Percentiles rank a stretch among this genome's conserved stretches.
Evolutionary conservation across 2,329 filamentous ascomycete genomes (phyloP).

Genomic region (Aspergillus unguis): DNA sequence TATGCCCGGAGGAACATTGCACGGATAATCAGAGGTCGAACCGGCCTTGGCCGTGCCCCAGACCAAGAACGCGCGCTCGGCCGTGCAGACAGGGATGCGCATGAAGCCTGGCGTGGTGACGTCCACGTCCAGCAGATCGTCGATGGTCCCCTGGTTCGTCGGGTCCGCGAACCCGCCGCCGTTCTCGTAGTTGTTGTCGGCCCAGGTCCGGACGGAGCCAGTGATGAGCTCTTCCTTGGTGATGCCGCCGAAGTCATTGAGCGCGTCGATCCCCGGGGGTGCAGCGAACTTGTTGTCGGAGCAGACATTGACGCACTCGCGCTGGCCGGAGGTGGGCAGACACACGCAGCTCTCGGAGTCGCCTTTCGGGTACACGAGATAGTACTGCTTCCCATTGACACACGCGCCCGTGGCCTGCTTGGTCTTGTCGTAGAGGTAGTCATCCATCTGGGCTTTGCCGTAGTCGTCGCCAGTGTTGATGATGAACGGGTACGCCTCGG

Average conservation of each 20-base stretch:
- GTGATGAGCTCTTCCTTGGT: not conserved
- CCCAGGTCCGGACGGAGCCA: not conserved
- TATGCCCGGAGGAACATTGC: conserved; percentile 11
- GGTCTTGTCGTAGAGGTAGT: conserved; percentile 9
- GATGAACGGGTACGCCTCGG: conserved; percentile 12
- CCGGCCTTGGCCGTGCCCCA: conserved; percentile 28
- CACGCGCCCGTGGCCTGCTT: conserved; percentile 10
- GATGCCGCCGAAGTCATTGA: not conserved
- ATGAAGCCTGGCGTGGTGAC: conserved; percentile 38
- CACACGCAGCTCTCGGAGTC: not conserved
- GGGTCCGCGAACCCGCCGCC: conserved; percentile 17
- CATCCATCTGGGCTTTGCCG: conserved; percentile 3
- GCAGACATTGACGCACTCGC: not conserved
- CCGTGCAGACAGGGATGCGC: conserved; percentile 39
- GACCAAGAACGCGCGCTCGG: conserved; percentile 30
- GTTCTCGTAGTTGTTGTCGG: not conserved
- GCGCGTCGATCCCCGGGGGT: not conserved
- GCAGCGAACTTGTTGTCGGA: not conserved
- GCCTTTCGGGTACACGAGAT: conserved; percentile 15
- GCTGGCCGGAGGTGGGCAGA: not conserved
- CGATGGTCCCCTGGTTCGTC: conserved; percentile 19
- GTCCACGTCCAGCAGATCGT: conserved; percentile 25
- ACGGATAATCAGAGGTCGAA: conserved; percentile 15
- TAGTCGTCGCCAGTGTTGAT: conserved; percentile 15
- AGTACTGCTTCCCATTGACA: conserved; percentile 10